Evolutionary conservation across 441 rosid species (phyloP).

Genomic region (Isatis lusitanica): DNA sequence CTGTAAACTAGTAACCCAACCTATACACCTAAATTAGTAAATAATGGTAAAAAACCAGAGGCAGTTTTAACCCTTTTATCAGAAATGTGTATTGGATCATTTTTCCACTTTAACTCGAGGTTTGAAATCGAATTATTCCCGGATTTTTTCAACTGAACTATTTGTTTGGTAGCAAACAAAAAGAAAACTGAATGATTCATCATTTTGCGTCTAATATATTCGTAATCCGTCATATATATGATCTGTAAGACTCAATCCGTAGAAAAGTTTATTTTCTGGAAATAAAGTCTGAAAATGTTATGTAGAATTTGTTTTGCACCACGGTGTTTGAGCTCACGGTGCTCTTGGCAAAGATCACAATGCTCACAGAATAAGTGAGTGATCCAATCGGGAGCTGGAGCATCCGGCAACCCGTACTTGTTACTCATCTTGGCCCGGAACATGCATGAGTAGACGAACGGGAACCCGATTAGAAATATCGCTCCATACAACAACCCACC

Average conservation of each 20-base stretch:
- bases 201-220: too few species aligned
- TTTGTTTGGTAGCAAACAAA: too few species aligned
- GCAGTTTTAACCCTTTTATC: neutral
- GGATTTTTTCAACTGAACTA: too few species aligned
- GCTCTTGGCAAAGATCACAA: slow-evolving; percentile 65
- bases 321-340: slow-evolving; percentile 52
- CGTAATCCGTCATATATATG: too few species aligned
- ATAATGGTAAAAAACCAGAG: neutral
- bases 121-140: neutral
- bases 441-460: slow-evolving; percentile 48
- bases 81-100: neutral
- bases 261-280: too few species aligned
- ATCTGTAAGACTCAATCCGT: too few species aligned
- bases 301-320: slow-evolving; percentile 22
- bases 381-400: slow-evolving; percentile 55
- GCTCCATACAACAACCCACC: slow-evolving; percentile 36
- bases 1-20: slow-evolving; percentile 25
- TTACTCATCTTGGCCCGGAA: slow-evolving; percentile 50
- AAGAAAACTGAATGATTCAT: too few species aligned
- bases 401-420: slow-evolving; percentile 51
- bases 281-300: too few species aligned
- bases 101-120: neutral
- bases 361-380: slow-evolving; percentile 49
- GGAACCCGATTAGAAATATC: slow-evolving; percentile 23
- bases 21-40: neutral